Conservation (phyloP, 2,329 filamentous ascomycete genomes). For the Claviceps africana region DNA sequence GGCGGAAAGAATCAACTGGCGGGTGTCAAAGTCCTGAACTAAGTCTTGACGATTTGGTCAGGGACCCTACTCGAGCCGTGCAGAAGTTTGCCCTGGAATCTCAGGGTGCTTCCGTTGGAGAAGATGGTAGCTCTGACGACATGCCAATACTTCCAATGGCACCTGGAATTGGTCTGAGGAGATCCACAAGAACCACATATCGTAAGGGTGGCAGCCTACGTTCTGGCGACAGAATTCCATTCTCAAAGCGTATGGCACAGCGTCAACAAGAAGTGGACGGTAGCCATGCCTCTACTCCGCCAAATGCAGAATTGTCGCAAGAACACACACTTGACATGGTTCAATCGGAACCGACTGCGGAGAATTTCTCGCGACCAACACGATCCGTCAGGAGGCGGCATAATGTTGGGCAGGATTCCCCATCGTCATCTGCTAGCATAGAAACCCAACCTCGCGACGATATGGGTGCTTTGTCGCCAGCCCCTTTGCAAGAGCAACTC, state of each 20-base stretch:
- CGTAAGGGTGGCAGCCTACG: constrained; percentile 71
- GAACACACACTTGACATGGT: constrained; percentile 45
- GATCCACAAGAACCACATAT: constrained; percentile 87
- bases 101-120: constrained; percentile 28
- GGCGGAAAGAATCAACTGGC: constrained; percentile 54
- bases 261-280: constrained; percentile 46
- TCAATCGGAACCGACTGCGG: constrained; percentile 53
- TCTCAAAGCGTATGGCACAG: constrained; percentile 56
- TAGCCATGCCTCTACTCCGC: constrained; percentile 12
- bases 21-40: constrained; percentile 43
- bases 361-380: constrained; percentile 49
- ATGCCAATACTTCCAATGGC: constrained; percentile 74
- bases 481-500: constrained; percentile 18
- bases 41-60: constrained; percentile 70
- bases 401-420: constrained; percentile 32
- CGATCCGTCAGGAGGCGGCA: constrained; percentile 29
- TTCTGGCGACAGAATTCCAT: constrained; percentile 59
- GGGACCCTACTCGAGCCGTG: constrained; percentile 59
- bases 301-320: constrained; percentile 30
- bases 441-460: constrained; percentile 22
- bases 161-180: constrained; percentile 64
- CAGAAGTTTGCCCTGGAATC: constrained; percentile 51
- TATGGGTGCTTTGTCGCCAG: constrained; percentile 9
- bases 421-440: constrained; percentile 33
- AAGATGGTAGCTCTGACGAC: constrained; percentile 45